Conservation (phyloP, 1,284 basidiomycete genomes). For the Chalciporus piperatoides region DNA sequence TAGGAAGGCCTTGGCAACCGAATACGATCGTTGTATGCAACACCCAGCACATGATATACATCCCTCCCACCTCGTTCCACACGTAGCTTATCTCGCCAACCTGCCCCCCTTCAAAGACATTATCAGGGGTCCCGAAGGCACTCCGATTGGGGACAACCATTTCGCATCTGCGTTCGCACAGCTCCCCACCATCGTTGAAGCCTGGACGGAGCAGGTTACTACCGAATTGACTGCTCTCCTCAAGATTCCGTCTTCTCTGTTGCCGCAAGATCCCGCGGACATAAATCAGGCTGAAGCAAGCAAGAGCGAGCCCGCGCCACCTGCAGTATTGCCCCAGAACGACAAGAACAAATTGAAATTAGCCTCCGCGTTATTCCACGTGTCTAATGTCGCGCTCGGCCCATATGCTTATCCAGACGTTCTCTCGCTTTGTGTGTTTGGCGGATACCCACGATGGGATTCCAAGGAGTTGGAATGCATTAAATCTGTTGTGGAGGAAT, state of each 20-base stretch:
- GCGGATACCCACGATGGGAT: background rate
- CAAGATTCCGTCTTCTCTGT: background rate
- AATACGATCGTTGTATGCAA: constrained; percentile 6
- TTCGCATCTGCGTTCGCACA: constrained; percentile 17
- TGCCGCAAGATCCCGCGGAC: too few species aligned
- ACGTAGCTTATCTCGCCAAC: constrained; percentile 5
- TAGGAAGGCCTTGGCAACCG: background rate
- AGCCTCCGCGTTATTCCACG: too few species aligned
- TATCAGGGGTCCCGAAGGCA: constrained; percentile 5
- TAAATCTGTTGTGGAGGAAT: background rate
- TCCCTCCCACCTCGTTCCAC: constrained; percentile 12
- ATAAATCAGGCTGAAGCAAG: background rate
- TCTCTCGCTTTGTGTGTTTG: background rate
- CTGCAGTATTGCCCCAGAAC: background rate
- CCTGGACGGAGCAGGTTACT: constrained; percentile 14
- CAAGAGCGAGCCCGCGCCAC: background rate
- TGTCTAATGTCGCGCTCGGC: too few species aligned
- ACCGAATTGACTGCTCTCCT: constrained; percentile 8
- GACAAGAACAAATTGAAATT: background rate
- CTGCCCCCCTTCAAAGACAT: constrained; percentile 11
- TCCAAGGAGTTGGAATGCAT: background rate
- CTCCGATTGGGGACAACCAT: background rate
- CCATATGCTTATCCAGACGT: too few species aligned
- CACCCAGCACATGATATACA: background rate
- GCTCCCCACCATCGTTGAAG: constrained; percentile 9